Conservation (phyloP, 805 yeast genomes). For the Metschnikowia lunata region DNA sequence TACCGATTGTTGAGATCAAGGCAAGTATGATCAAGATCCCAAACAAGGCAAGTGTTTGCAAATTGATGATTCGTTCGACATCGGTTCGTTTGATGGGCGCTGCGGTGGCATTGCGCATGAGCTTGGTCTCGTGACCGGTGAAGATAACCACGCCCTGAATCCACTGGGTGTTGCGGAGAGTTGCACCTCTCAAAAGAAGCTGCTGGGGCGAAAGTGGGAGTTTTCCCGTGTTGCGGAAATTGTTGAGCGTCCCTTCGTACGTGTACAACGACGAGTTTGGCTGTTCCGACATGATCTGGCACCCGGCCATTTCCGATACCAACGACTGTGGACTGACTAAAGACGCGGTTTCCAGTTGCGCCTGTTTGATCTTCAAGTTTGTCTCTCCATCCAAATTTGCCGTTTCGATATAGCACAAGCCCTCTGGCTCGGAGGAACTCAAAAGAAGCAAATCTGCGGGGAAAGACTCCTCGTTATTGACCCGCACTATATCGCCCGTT, state of each 20-base stretch:
- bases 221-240: slow-evolving; percentile 43
- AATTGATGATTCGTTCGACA: slow-evolving; percentile 89
- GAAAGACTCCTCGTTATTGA: slow-evolving; percentile 80
- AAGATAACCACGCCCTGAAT: slow-evolving; percentile 88
- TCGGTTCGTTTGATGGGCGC: slow-evolving; percentile 97
- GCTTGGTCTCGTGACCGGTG: slow-evolving; percentile 97
- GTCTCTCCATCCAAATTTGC: slow-evolving; percentile 98
- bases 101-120: slow-evolving; percentile 98
- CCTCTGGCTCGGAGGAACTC: slow-evolving; percentile 96
- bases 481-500: slow-evolving; percentile 88
- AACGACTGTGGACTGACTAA: slow-evolving; percentile 61
- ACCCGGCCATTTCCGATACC: slow-evolving; percentile 27
- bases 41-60: slow-evolving; percentile 86
- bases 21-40: slow-evolving; percentile 71
- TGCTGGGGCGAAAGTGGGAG: slow-evolving; percentile 88
- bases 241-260: slow-evolving; percentile 78
- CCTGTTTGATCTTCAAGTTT: slow-evolving; percentile 89
- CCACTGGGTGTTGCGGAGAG: slow-evolving; percentile 92
- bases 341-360: slow-evolving; percentile 70
- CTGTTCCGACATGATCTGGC: slow-evolving; percentile 69
- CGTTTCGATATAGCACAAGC: slow-evolving; percentile 94
- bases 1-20: slow-evolving; percentile 80
- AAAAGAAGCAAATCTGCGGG: slow-evolving; percentile 89
- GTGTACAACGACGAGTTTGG: slow-evolving; percentile 95
- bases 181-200: slow-evolving; percentile 89